These are phyloP conservation scores for Clonostachys rhizophaga DNA, from an alignment of 2,329 filamentous ascomycete genomes.

Conservation along the genomic window DNA sequence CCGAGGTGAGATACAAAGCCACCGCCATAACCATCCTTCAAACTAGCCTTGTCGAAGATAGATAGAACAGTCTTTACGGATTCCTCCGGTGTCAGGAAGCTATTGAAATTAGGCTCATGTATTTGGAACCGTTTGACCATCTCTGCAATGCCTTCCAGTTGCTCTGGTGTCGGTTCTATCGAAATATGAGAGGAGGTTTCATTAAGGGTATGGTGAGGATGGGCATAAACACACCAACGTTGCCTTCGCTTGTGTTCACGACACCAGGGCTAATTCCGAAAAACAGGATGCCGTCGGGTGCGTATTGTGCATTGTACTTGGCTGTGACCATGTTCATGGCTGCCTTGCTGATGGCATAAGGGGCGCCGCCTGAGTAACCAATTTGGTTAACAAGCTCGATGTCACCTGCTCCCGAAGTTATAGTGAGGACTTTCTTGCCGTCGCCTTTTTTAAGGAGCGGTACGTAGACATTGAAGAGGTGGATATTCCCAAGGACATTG, in stretches of 20 bases:
- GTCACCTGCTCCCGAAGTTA: conserved; percentile 42
- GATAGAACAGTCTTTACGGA: not conserved
- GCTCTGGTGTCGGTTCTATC: not conserved
- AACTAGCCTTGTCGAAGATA: not conserved
- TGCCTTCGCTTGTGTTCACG: not conserved
- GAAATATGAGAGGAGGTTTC: not conserved
- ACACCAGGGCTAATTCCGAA: conserved; percentile 17
- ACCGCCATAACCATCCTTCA: conserved; percentile 3
- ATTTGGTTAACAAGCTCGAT: conserved; percentile 27
- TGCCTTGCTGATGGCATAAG: conserved; percentile 43
- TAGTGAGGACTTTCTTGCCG: conserved; percentile 45
- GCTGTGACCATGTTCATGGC: conserved; percentile 41
- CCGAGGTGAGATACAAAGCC: conserved; percentile 3
- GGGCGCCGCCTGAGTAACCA: conserved; percentile 21
- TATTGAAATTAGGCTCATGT: conserved; percentile 2
- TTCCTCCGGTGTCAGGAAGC: conserved; percentile 1
- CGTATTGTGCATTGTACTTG: conserved; percentile 44
- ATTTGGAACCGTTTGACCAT: not conserved
- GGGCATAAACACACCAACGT: not conserved
- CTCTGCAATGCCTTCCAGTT: not conserved
- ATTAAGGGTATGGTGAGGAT: not conserved
- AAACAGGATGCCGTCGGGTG: conserved; percentile 42
- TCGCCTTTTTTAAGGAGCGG: conserved; percentile 42
- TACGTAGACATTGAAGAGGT: conserved; percentile 44
- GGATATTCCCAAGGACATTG: conserved; percentile 45